These are phyloP conservation scores for Echeveria elegans DNA, from an alignment of 164 flowering plant genomes.

Conservation along the genomic window DNA sequence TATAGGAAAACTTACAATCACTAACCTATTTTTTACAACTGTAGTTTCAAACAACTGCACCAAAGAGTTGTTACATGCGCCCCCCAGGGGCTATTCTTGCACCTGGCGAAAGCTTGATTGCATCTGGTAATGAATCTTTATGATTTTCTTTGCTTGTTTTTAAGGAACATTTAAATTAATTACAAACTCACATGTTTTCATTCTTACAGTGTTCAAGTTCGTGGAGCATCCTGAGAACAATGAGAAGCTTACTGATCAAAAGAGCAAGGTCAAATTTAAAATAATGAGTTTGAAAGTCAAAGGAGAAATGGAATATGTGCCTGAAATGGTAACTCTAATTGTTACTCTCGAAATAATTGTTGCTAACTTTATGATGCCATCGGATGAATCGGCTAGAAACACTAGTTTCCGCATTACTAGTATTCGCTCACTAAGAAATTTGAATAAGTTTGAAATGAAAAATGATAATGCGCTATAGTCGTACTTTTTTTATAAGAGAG, in stretches of 20 bases:
- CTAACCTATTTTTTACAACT: background rate
- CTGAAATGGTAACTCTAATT: constrained; percentile 41
- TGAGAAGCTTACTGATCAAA: constrained; percentile 49
- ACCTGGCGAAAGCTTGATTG: constrained; percentile 37
- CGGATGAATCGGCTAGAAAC: too few relatives aligned
- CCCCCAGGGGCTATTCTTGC: constrained; percentile 47
- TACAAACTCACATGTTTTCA: background rate
- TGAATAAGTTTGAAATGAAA: too few relatives aligned
- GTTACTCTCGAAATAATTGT: background rate
- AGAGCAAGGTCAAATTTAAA: constrained; percentile 62
- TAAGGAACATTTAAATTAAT: background rate
- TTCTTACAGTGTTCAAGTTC: constrained; percentile 54
- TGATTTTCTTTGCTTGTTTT: background rate
- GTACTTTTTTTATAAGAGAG: too few relatives aligned
- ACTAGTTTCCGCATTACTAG: too few relatives aligned
- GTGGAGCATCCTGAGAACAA: constrained; percentile 68
- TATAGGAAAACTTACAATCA: background rate
- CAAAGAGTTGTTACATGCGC: constrained; percentile 46
- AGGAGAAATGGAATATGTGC: constrained; percentile 50
- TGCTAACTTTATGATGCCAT: background rate
- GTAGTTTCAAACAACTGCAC: constrained; percentile 60
- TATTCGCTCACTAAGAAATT: too few relatives aligned
- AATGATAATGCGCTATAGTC: too few relatives aligned
- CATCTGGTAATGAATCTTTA: constrained; percentile 27
- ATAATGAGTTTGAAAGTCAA: constrained; percentile 71